These are phyloP conservation scores for Amanita pallidorosea DNA, from an alignment of 768 basidiomycete genomes.

Conservation along the genomic window DNA sequence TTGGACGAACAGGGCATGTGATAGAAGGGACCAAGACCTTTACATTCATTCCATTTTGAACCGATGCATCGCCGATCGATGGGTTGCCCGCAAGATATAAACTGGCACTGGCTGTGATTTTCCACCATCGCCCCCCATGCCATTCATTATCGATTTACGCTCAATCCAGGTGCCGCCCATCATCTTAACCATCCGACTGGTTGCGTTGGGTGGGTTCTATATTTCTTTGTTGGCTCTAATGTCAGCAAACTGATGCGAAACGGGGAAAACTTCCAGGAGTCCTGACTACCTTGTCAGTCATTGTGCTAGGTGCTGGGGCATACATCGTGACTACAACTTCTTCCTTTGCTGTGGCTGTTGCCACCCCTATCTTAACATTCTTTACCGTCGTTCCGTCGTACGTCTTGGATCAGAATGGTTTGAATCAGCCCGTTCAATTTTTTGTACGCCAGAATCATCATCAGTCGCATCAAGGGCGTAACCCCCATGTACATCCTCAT, in stretches of 20 bases:
- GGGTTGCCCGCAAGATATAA: background rate
- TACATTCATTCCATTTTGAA: background rate
- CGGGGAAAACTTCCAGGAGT: background rate
- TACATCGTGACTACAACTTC: conserved; percentile 10
- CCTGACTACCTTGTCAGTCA: conserved; percentile 13
- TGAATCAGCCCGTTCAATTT: background rate
- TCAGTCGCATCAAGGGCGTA: conserved; percentile 25
- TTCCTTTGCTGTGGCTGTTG: conserved; percentile 26
- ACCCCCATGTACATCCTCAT: conserved; percentile 27
- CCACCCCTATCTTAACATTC: conserved; percentile 23
- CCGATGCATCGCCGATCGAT: background rate
- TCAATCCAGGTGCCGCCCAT: background rate
- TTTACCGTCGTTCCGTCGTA: conserved; percentile 30
- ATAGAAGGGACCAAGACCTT: background rate
- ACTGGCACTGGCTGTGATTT: background rate
- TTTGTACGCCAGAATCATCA: conserved; percentile 15
- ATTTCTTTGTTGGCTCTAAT: too few relatives aligned
- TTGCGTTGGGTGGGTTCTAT: background rate
- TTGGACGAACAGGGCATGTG: too few relatives aligned
- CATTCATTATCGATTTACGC: background rate
- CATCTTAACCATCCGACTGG: background rate
- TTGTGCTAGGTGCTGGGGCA: conserved; percentile 15
- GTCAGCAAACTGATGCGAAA: background rate
- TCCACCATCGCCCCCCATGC: too few relatives aligned
- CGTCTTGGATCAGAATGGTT: conserved; percentile 6